Conservation (phyloP, 345 rosid species). For the Aquilaria malaccensis region DNA sequence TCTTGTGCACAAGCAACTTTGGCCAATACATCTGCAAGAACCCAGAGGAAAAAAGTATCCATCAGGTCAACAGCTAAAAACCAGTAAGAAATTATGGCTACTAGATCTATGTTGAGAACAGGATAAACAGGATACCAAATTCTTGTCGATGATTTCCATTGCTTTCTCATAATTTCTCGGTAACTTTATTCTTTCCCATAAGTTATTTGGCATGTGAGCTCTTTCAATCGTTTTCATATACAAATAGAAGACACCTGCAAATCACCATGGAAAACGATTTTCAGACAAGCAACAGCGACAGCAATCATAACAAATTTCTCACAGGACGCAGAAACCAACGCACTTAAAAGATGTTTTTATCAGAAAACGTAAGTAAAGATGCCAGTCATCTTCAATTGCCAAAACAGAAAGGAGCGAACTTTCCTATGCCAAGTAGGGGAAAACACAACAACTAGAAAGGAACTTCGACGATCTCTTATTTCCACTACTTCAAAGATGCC, state of each 20-base stretch:
- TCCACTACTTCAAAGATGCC: neutral
- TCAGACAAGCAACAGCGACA: neutral
- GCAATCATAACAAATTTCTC: neutral
- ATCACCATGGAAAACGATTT: slow-evolving; percentile 6
- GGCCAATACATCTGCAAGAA: slow-evolving; percentile 77
- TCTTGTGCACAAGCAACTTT: slow-evolving; percentile 77
- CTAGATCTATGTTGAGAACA: neutral
- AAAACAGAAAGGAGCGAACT: neutral
- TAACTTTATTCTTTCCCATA: slow-evolving; percentile 91
- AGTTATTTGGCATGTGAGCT: slow-evolving; percentile 80
- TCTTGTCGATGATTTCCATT: slow-evolving; percentile 81
- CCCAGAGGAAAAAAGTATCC: neutral
- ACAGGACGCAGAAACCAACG: neutral
- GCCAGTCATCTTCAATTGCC: neutral
- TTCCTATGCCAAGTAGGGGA: neutral
- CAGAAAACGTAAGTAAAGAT: neutral
- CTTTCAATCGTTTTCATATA: slow-evolving; percentile 97
- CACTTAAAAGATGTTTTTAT: no score
- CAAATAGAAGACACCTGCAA: slow-evolving; percentile 77
- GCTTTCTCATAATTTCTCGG: slow-evolving; percentile 88
- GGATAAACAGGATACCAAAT: slow-evolving; percentile 48
- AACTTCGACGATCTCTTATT: neutral
- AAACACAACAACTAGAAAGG: no score
- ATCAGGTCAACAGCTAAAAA: no score
- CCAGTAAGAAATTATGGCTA: no score